A percentile compares a stretch with the other conserved stretches of the same genome.
Conservation (phyloP, 2,329 filamentous ascomycete species). For the Curvularia sp. region DNA sequence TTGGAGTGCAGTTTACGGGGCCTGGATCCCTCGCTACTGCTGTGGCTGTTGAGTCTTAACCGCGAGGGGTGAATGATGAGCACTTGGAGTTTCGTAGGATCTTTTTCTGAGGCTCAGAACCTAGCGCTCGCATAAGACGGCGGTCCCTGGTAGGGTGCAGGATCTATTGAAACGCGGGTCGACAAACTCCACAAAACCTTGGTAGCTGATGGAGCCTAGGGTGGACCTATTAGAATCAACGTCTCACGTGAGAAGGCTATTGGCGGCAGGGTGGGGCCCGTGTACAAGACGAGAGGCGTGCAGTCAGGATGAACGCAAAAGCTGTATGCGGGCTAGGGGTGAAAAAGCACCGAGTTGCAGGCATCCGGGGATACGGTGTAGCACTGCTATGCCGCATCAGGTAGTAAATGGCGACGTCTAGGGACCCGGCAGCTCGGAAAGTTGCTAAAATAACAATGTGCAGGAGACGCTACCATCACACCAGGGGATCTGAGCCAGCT, state of each 20-base stretch:
- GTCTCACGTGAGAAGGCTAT: background rate
- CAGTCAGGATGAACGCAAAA: conserved; percentile 2
- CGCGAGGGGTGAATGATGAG: conserved; percentile 11
- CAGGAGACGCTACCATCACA: conserved; percentile 2
- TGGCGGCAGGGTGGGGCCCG: background rate
- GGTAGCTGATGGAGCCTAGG: conserved; percentile 8
- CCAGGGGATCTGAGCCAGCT: conserved; percentile 5
- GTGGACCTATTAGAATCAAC: conserved; percentile 6
- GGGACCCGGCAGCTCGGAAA: background rate
- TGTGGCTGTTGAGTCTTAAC: conserved; percentile 10
- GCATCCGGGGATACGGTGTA: conserved; percentile 7
- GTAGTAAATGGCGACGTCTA: background rate
- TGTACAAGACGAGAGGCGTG: conserved; percentile 6
- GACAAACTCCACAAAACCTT: conserved; percentile 9
- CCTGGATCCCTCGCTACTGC: conserved; percentile 1
- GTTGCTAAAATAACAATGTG: conserved; percentile 5
- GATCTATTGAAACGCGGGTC: conserved; percentile 21
- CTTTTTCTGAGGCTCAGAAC: conserved; percentile 4
- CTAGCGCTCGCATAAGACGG: conserved; percentile 13
- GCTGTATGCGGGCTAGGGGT: background rate
- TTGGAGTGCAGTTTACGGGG: conserved; percentile 2
- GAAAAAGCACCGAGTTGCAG: conserved; percentile 10
- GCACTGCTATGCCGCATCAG: conserved; percentile 4
- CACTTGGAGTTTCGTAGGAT: conserved; percentile 4
- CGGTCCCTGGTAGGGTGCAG: conserved; percentile 12